Base-by-base conservation (phyloP, 495 filamentous ascomycete genomes). In the Aspergillus sclerotioniger region DNA sequence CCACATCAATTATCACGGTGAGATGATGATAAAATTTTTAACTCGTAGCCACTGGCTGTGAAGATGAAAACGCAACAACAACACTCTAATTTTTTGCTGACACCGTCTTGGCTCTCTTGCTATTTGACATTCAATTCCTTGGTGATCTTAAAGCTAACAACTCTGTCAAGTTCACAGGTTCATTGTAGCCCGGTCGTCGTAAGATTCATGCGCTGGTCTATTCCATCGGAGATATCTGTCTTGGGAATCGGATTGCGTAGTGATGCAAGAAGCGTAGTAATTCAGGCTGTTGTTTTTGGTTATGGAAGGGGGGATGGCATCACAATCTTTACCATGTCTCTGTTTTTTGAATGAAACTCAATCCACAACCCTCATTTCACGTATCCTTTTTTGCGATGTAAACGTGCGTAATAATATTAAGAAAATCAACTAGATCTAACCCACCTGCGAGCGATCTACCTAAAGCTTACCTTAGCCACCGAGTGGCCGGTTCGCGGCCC, bases 21-120 rank as follows among this genome's bases (percentile, higher is more conserved):
- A 78, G 61, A 80, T 73, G 80, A 83, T 81, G 71, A 83, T 57
- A 74, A 32, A 39, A 60, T 83, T 83, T 83, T 83, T 83, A 83
- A 83, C 80, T 76, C 80, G 71, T 71, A 82, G 73, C 70, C 57
- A 67, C 69, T 61, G 59, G 71, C 71, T 44, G 63, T 81, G 78
- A 80, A 67, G 80, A 81, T 72, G 59, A 71, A 81, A 74, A 77
- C 67, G 73, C 76, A 81, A 81, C 78, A 81, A 82, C 78, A 71
- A 81, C 79, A 83, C 80, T 83, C 80, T 83, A 83, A 83, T 83
- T 83, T 83, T 83, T 83, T 82, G 62, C 73, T 82, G 80, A 83
- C 80, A 77, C 78, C 60, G 19, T 28, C 48, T 35, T 45, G 33
- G 31, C 39, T 33, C 45, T 51, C 32, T 51, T 51, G 33, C 17